A percentile compares a stretch with the other conserved stretches of the same genome.
Evolutionary conservation across 1,284 basidiomycete species (phyloP).

Genomic region (Phlebopus sp.): DNA sequence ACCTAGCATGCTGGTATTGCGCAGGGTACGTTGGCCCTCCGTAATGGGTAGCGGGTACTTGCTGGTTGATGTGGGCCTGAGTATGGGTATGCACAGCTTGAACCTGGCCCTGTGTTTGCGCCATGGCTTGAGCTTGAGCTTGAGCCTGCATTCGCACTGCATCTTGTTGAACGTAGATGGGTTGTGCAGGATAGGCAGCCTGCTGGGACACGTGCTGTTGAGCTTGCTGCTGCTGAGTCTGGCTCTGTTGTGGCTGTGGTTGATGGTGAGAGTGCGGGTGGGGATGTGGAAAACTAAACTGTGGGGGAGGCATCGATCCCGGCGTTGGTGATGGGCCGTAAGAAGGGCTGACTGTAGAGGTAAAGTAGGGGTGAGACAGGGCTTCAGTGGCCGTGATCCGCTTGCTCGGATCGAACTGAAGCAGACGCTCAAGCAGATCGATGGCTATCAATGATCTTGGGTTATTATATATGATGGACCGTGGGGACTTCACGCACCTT

Average conservation of each 20-base stretch:
- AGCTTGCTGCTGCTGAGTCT: conserved; percentile 37
- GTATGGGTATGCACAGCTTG: conserved; percentile 32
- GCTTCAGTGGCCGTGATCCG: conserved; percentile 93
- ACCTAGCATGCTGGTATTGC: conserved; percentile 34
- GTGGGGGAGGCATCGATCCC: conserved; percentile 62
- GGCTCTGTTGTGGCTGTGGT: conserved; percentile 44
- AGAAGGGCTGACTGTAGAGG: conserved; percentile 46
- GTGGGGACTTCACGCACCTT: conserved; percentile 49
- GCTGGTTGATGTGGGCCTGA: conserved; percentile 23
- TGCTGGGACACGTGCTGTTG: conserved; percentile 31
- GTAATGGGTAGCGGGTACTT: conserved; percentile 22
- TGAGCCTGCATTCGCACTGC: conserved; percentile 38
- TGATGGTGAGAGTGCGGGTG: conserved; percentile 48
- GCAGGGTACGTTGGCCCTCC: conserved; percentile 25
- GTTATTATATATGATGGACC: conserved; percentile 3
- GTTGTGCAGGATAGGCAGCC: conserved; percentile 36
- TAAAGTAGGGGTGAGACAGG: conserved; percentile 92
- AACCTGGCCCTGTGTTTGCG: conserved; percentile 36
- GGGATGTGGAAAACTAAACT: conserved; percentile 68
- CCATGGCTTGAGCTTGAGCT: conserved; percentile 38
- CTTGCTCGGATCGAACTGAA: conserved; percentile 95
- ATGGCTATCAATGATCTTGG: conserved; percentile 56
- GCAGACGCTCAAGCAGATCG: conserved; percentile 90
- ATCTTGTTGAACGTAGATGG: conserved; percentile 33
- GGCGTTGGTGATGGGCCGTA: conserved; percentile 47